These are phyloP conservation scores for Aspergillus alliaceus DNA, from an alignment of 2,329 filamentous ascomycete genomes.

Conservation along the genomic window DNA sequence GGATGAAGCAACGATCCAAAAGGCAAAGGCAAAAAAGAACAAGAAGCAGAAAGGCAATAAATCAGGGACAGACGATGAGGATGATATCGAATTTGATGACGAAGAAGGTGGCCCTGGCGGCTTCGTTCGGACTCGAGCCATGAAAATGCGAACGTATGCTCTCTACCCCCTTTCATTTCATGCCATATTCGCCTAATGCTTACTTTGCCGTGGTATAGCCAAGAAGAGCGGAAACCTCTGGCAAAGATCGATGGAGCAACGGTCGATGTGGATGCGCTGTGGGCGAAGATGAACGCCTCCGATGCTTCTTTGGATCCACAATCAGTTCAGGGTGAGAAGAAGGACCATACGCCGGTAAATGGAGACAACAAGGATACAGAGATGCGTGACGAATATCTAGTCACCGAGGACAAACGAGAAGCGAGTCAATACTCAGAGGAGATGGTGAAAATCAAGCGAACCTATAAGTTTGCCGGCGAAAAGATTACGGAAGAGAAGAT, in stretches of 20 bases:
- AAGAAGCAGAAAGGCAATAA: slow-evolving; percentile 41
- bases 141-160: slow-evolving; percentile 49
- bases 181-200: slow-evolving; percentile 1
- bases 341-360: slow-evolving; percentile 12
- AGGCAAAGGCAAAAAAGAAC: slow-evolving; percentile 41
- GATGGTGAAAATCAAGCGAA: slow-evolving; percentile 56
- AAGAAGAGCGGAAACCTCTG: slow-evolving; percentile 50
- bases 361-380: slow-evolving; percentile 15
- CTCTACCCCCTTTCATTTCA: neutral
- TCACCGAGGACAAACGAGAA: slow-evolving; percentile 9
- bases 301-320: slow-evolving; percentile 16
- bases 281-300: slow-evolving; percentile 52
- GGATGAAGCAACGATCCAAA: slow-evolving; percentile 57
- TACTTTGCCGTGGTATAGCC: slow-evolving; percentile 26
- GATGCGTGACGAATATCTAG: slow-evolving; percentile 15
- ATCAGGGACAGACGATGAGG: slow-evolving; percentile 35
- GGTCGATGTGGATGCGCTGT: slow-evolving; percentile 56
- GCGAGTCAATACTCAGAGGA: slow-evolving; percentile 36
- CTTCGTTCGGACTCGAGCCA: slow-evolving; percentile 55
- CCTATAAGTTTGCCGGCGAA: slow-evolving; percentile 59
- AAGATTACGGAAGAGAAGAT: slow-evolving; percentile 54
- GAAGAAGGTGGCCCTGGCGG: slow-evolving; percentile 50
- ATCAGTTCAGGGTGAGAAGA: slow-evolving; percentile 14
- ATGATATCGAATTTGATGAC: slow-evolving; percentile 37
- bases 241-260: slow-evolving; percentile 53